Base-by-base conservation (phyloP, 306 rosid species). In the Vachellia pachyceras region DNA sequence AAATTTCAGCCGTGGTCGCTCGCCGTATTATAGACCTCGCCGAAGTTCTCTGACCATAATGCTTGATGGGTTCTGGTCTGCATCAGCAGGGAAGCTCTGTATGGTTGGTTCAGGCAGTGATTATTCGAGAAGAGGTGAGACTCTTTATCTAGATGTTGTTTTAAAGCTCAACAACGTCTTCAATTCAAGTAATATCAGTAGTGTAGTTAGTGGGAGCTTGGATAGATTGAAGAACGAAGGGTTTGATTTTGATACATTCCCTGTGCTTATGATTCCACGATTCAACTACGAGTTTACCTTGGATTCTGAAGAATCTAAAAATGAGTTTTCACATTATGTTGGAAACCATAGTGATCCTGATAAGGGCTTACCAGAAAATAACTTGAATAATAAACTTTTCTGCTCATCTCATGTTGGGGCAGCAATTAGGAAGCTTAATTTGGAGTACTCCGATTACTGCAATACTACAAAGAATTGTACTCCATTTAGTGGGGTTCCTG, bases 61-160 rank as follows among this genome's bases (percentile, higher is more conserved):
- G 35, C 88, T 91, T 49, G 67, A 44, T 5, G 97, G 94, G 46
- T 90, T 86, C 75, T 91, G 91, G 92, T 91, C 89, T 58, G 70
- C 75, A 69, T 71, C 92, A 35, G 73, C 80, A 7, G 94, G 88
- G 42, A 79, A 87, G 33, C 73, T 88, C 49, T 90, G 97, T 70
- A 83, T 86, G 89, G 89, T 92, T 72, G 94, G 92, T 3, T 66
- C 55, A 5, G 81, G 82, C 25, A 52, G 0, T 29, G 57, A 76
- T n/a, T 68, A 57, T 78, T 73, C 74, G 3, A 69, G 47, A 84
- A 33, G 10, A 66, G 87, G 85, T 85, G 35, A 79, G 3, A 50
- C 35, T 66, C 41, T 39, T 17, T 6, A 77, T 60, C 46, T 74
- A n/a, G 78, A 33, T 73, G 83, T 42, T 77, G 84, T 87, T 8